Conservation (phyloP, 1,139 yeast species). For the Pichia sp. region DNA sequence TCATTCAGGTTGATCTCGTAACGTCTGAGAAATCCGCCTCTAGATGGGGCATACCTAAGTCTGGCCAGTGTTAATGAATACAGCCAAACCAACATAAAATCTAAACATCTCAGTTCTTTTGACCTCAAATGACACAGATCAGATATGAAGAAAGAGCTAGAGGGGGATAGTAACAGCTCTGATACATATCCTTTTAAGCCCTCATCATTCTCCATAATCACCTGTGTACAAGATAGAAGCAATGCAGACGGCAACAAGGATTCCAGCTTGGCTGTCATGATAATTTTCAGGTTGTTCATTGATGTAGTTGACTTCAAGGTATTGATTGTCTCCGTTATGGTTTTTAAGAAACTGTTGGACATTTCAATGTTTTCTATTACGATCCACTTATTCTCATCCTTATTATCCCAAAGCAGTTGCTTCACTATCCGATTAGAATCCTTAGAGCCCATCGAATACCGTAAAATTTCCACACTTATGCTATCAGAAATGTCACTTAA, state of each 20-base stretch:
- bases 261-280: conserved; percentile 51
- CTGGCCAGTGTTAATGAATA: conserved; percentile 60
- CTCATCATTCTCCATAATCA: conserved; percentile 55
- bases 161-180: conserved; percentile 31
- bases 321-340: conserved; percentile 41
- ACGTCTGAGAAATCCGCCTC: conserved; percentile 48
- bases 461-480: conserved; percentile 26
- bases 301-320: conserved; percentile 15
- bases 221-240: conserved; percentile 42
- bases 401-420: conserved; percentile 40
- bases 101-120: conserved; percentile 40
- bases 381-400: conserved; percentile 55
- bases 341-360: conserved; percentile 56
- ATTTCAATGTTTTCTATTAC: conserved; percentile 73
- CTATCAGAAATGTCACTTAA: conserved; percentile 39
- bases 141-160: conserved; percentile 31
- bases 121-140: conserved; percentile 26
- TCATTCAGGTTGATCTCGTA: conserved; percentile 79
- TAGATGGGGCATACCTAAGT: conserved; percentile 44
- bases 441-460: conserved; percentile 69
- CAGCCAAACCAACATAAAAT: conserved; percentile 59
- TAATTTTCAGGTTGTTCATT: conserved; percentile 40
- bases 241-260: conserved; percentile 50
- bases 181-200: conserved; percentile 41
- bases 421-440: conserved; percentile 60